Percentiles rank a stretch among this genome's conserved stretches.
Conservation (phyloP, 1,139 yeast species). For the Geotrichum phurueaensis region DNA sequence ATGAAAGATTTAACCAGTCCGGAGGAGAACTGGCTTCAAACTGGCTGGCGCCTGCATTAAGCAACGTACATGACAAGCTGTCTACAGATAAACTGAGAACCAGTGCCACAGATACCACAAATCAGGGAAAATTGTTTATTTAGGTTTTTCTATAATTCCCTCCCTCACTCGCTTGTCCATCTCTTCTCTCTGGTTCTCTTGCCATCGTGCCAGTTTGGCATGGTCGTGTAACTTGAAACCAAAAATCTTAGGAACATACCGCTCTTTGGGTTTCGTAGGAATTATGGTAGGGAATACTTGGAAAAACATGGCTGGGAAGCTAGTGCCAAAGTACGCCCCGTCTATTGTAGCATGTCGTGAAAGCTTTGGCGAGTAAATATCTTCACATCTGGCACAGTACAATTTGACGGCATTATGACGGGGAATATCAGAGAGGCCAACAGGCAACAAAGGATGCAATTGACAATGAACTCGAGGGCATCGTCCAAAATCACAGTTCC, state of each 20-base stretch:
- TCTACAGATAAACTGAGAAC: not conserved
- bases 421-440: slow-evolving; percentile 88
- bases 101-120: not conserved
- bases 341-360: slow-evolving; percentile 81
- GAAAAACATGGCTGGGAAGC: slow-evolving; percentile 94
- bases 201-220: slow-evolving; percentile 89
- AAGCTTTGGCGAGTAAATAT: slow-evolving; percentile 84
- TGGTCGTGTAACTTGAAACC: slow-evolving; percentile 91
- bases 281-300: slow-evolving; percentile 84
- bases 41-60: too few species aligned
- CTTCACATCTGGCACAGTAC: slow-evolving; percentile 95
- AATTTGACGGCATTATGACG: slow-evolving; percentile 78
- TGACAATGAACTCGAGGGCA: slow-evolving; percentile 93
- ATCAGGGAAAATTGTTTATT: not conserved
- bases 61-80: not conserved
- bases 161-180: slow-evolving; percentile 37
- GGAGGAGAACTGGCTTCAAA: too few species aligned
- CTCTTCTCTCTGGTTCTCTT: slow-evolving; percentile 68
- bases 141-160: not conserved
- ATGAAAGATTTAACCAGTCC: too few species aligned
- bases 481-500: slow-evolving; percentile 91
- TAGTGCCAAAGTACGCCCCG: slow-evolving; percentile 95
- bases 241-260: slow-evolving; percentile 84
- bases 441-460: slow-evolving; percentile 79
- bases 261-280: slow-evolving; percentile 57